Conservation (phyloP, 352 stramenopile genomes). For the Thraustochytrium striatum region DNA sequence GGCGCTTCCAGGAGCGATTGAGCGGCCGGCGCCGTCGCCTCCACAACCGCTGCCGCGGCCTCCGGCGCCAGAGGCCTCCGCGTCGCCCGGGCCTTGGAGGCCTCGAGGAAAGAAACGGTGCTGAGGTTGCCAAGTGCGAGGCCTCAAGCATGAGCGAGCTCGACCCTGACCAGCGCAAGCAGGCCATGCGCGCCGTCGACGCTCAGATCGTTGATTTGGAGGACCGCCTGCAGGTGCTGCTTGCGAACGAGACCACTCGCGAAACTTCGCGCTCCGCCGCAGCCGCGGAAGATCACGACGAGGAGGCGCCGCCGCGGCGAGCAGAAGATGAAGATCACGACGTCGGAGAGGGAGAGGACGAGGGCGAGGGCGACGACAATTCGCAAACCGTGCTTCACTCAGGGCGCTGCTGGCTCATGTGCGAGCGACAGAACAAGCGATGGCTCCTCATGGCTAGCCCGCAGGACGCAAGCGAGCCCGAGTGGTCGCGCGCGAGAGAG, state of each 20-base stretch:
- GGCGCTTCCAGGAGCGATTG: background rate
- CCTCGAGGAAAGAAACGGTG: background rate
- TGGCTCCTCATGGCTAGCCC: slow-evolving; percentile 3
- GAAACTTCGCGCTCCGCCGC: too few species aligned
- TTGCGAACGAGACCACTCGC: background rate
- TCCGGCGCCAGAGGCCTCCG: background rate
- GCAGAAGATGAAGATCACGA: background rate
- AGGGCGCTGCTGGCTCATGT: slow-evolving; percentile 38
- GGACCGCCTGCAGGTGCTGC: background rate
- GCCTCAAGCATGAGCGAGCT: background rate
- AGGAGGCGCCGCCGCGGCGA: too few species aligned
- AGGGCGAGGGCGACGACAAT: background rate
- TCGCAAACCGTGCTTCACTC: background rate
- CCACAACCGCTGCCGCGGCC: background rate
- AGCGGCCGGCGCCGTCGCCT: background rate
- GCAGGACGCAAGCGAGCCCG: background rate
- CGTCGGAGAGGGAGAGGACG: background rate
- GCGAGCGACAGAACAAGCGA: slow-evolving; percentile 7
- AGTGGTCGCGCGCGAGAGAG: slow-evolving; percentile 6
- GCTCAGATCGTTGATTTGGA: background rate
- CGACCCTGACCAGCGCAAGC: background rate
- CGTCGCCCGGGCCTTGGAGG: background rate
- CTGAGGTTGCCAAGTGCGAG: background rate
- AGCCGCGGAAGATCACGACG: too few species aligned
- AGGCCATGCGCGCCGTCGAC: background rate